phyloP scores from a whole-genome alignment of 1,284 basidiomycete genomes.

The Trametes sp. region DNA sequence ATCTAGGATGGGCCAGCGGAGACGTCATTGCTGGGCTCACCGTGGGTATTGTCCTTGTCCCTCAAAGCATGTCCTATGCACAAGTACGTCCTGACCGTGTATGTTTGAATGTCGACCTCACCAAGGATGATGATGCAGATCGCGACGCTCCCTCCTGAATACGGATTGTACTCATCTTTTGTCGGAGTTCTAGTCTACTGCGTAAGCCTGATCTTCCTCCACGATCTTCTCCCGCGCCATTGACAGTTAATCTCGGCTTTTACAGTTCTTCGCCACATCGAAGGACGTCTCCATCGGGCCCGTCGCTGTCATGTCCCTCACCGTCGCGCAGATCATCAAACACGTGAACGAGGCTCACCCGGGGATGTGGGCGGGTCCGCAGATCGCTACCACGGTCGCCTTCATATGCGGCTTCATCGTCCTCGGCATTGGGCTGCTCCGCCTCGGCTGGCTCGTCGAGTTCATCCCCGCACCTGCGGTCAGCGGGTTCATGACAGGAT shows the following conservation, averaged over 20 bases:
- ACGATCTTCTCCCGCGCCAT: slow-evolving; percentile 8
- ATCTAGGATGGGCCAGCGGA: slow-evolving; percentile 74
- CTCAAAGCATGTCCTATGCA: slow-evolving; percentile 86
- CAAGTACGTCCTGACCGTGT: slow-evolving; percentile 47
- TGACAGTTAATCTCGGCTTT: slow-evolving; percentile 16
- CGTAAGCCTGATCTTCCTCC: slow-evolving; percentile 51
- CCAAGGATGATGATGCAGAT: slow-evolving; percentile 60
- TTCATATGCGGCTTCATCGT: slow-evolving; percentile 93
- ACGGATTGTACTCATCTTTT: slow-evolving; percentile 95
- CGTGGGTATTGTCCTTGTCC: slow-evolving; percentile 89
- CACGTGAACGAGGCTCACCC: slow-evolving; percentile 62
- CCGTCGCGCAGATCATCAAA: slow-evolving; percentile 81
- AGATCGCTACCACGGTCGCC: slow-evolving; percentile 87
- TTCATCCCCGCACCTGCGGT: slow-evolving; percentile 93
- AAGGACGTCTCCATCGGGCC: slow-evolving; percentile 96
- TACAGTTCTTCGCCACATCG: slow-evolving; percentile 90
- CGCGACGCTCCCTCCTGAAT: slow-evolving; percentile 85
- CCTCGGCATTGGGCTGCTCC: slow-evolving; percentile 88
- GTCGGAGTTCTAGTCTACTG: slow-evolving; percentile 87
- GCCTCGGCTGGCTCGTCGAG: slow-evolving; percentile 94
- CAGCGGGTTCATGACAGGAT: slow-evolving; percentile 93
- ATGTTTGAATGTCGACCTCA: slow-evolving; percentile 8
- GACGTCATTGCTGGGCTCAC: slow-evolving; percentile 90
- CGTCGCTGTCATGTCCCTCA: slow-evolving; percentile 95
- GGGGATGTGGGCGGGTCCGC: slow-evolving; percentile 62